These are phyloP conservation scores for Talaromyces sp. DNA, from an alignment of 2,329 filamentous ascomycete species.

Conservation along the genomic window DNA sequence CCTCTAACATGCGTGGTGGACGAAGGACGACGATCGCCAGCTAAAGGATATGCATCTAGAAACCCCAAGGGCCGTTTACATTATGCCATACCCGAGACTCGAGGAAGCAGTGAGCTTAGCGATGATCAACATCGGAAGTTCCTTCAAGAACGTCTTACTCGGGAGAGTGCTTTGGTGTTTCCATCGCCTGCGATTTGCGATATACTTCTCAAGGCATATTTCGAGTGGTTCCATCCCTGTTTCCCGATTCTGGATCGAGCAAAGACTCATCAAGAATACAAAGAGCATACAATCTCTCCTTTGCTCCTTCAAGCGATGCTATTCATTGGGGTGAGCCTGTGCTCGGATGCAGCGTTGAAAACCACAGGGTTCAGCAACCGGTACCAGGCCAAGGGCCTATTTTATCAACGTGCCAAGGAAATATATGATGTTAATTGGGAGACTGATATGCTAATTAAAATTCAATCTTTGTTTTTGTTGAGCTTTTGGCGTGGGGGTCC, in stretches of 20 bases:
- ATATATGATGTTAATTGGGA: slow-evolving; percentile 60
- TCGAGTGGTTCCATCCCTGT: slow-evolving; percentile 60
- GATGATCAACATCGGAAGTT: slow-evolving; percentile 32
- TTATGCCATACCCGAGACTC: slow-evolving; percentile 38
- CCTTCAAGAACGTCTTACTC: slow-evolving; percentile 41
- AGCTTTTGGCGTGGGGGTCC: slow-evolving; percentile 60
- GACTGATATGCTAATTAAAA: slow-evolving; percentile 52
- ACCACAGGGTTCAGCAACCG: slow-evolving; percentile 53
- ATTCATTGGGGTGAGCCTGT: slow-evolving; percentile 59
- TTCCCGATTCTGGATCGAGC: slow-evolving; percentile 58
- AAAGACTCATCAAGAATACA: slow-evolving; percentile 46
- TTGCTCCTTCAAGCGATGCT: slow-evolving; percentile 58
- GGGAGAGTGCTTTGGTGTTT: slow-evolving; percentile 50
- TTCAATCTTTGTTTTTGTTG: slow-evolving; percentile 58
- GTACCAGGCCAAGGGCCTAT: slow-evolving; percentile 53
- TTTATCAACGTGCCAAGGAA: slow-evolving; percentile 55
- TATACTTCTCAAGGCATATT: slow-evolving; percentile 55
- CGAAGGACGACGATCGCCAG: slow-evolving; percentile 34
- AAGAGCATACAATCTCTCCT: slow-evolving; percentile 49
- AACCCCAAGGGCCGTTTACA: slow-evolving; percentile 41
- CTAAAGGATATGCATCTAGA: slow-evolving; percentile 33
- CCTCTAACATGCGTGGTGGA: slow-evolving; percentile 55
- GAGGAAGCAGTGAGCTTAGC: slow-evolving; percentile 14
- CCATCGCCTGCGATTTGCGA: slow-evolving; percentile 49
- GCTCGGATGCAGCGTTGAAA: slow-evolving; percentile 50